Percentiles rank a stretch among this genome's conserved stretches.
Evolutionary conservation across 495 filamentous ascomycete genomes (phyloP).

Genomic region (Xylaria sp.): DNA sequence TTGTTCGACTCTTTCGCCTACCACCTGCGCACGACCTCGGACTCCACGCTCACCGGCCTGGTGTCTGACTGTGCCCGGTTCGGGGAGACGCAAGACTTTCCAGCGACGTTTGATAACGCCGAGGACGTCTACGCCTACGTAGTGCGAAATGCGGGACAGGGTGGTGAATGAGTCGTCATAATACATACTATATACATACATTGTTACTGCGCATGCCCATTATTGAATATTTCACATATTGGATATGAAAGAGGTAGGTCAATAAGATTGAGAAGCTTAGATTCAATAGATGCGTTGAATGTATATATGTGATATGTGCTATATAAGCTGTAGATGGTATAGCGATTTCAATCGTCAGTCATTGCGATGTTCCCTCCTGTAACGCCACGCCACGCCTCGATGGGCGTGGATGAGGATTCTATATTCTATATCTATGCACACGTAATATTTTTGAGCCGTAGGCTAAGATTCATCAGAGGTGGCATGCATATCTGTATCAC

Average conservation of each 20-base stretch:
- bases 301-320: neutral
- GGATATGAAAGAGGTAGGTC: neutral
- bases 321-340: constrained; percentile 19
- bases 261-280: neutral
- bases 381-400: constrained; percentile 7
- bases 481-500: constrained; percentile 4
- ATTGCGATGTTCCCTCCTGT: neutral
- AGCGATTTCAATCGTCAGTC: neutral
- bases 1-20: constrained; percentile 16
- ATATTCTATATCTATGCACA: neutral
- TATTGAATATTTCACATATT: no score
- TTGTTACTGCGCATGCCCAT: no score
- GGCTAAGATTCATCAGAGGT: constrained; percentile 7
- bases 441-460: neutral
- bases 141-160: constrained; percentile 12
- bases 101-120: neutral
- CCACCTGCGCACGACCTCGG: neutral
- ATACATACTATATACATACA: no score
- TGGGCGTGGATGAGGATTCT: neutral
- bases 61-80: constrained; percentile 4
- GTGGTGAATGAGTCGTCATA: neutral
- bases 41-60: neutral
- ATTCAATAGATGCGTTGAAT: neutral
- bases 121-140: constrained; percentile 13
- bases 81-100: constrained; percentile 2